Evolutionary conservation across 495 filamentous ascomycete genomes (phyloP), one percentile per base, ranked within the genome.

Genomic region (Chaetomidium leptoderma): DNA sequence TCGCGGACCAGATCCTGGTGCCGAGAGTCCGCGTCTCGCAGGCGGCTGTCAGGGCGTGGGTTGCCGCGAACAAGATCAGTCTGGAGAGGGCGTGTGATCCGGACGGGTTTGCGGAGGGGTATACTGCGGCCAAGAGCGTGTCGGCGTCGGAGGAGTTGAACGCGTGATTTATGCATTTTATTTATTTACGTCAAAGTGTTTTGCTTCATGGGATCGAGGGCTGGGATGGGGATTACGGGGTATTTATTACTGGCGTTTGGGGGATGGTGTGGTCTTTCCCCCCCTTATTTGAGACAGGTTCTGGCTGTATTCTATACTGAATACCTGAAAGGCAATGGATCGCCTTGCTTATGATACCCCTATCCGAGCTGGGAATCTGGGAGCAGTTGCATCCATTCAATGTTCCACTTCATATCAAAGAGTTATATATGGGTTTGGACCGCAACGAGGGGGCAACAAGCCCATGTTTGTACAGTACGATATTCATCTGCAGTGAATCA

Each of bases 101-200:
- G 6, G 70, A 75, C 3, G 83, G 78, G 13, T 86, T 87, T 65
- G 64, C 83, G 4, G 73, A 76, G 53, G 76, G 76, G 11, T 81
- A 80, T 60, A 75, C 72, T 17, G 57, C n/a, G n/a, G n/a, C 69
- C 42, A 68, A 67, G 42, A 46, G 47, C n/a, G 45, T 5, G 7
- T 29, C 10, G 13, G 59, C 33, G 13, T 62, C 63, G 17, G 69
- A 66, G 50, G 72, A 71, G 42, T 19, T 64, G 44, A 52, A 14
- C 37, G n/a, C 47, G 21, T 40, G n/a, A 46, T n/a, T 44, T 50
- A 11, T 39, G 33, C 10, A 35, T 17, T 32, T 48, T 33, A 10
- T 48, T 13, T 2, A n/a, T 27, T 13, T 19, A 43, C 26, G 13
- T n/a, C n/a, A n/a, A n/a, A n/a, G n/a, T n/a, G n/a, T n/a, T n/a